phyloP scores from a whole-genome alignment of 768 basidiomycete species.

The Agrocybe praecox region DNA sequence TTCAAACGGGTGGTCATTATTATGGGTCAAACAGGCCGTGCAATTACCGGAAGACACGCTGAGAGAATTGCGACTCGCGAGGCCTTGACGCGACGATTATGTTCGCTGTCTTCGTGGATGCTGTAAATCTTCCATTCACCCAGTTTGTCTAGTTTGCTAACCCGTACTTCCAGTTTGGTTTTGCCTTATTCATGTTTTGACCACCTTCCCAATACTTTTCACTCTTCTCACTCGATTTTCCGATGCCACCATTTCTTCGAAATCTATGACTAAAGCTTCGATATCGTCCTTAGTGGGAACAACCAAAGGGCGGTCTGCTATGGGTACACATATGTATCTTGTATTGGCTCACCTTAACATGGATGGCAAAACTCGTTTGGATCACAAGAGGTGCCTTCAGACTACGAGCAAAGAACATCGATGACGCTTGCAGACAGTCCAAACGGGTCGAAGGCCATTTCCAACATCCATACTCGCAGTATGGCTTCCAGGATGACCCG shows the following conservation, averaged over 20 bases:
- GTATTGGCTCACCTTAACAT: slow-evolving; percentile 70
- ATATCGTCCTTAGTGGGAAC: slow-evolving; percentile 70
- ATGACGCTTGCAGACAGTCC: slow-evolving; percentile 36
- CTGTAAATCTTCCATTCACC: slow-evolving; percentile 45
- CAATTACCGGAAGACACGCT: slow-evolving; percentile 62
- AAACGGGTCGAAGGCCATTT: slow-evolving; percentile 33
- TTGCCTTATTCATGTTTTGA: slow-evolving; percentile 64
- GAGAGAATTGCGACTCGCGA: slow-evolving; percentile 58
- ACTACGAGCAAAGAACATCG: slow-evolving; percentile 59
- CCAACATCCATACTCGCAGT: slow-evolving; percentile 69
- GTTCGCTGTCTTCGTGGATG: slow-evolving; percentile 74
- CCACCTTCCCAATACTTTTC: slow-evolving; percentile 70
- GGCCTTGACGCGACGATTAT: slow-evolving; percentile 82
- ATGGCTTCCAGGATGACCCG: slow-evolving; percentile 50
- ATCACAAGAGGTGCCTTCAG: slow-evolving; percentile 67
- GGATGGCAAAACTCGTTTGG: slow-evolving; percentile 73
- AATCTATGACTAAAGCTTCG: slow-evolving; percentile 74
- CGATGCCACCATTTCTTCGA: slow-evolving; percentile 42
- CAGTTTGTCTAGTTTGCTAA: slow-evolving; percentile 11
- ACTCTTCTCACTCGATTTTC: slow-evolving; percentile 71
- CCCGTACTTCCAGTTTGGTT: slow-evolving; percentile 56
- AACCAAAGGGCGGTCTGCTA: slow-evolving; percentile 56
- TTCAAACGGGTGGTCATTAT: slow-evolving; percentile 61
- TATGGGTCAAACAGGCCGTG: slow-evolving; percentile 67
- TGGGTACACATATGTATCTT: slow-evolving; percentile 78